Base-by-base conservation (phyloP, 225 moss, liverwort and hornwort genomes). In the Physcomitrellopsis africana region DNA sequence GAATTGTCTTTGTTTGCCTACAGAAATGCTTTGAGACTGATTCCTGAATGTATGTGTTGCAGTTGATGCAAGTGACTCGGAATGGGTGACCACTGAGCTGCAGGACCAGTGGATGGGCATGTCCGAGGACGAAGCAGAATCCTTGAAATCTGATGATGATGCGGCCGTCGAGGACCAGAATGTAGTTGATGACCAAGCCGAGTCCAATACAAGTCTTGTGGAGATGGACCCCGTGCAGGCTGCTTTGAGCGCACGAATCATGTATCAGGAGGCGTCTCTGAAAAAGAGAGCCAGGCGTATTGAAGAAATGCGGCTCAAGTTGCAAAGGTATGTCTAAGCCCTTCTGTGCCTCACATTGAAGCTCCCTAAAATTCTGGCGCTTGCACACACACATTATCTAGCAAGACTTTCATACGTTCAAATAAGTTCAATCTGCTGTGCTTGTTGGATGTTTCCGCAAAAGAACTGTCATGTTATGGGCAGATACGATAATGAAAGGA, bases 51-150 rank as follows among this genome's bases (percentile, higher is more conserved):
- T 70, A 60, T 72, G 60, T 42, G 18, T 42, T 80, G 84, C 77
- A 84, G 69, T 63, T 55, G 80, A 84, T 49, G 80, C 55, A 67
- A 81, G 84, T 75, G 84, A 84, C 57, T 77, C 60, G 60, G 77
- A 81, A 8, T 81, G 72, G 76, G 70, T 75, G 32, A 84, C 78
- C 41, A 11, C 72, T 55, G 85, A 69, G 10, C 63, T 79, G 11
- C 73, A 57, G 61, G 84, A 84, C 46, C 53, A 76, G 23, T 82
- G 82, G 79, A 69, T 80, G 56, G 74, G 61, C 53, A 77, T 71
- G 80, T 49, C 74, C 51, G 77, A 84, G 67, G 81, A 77, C 23
- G 80, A 78, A 46, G 78, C 48, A 5, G 66, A 75, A 43, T 86
- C 73, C 23, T 73, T 81, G 3, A 81, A 81, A 51, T 78, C 82